Conservation (phyloP, 2,329 filamentous ascomycete species). For the Metarhizium rileyi region DNA sequence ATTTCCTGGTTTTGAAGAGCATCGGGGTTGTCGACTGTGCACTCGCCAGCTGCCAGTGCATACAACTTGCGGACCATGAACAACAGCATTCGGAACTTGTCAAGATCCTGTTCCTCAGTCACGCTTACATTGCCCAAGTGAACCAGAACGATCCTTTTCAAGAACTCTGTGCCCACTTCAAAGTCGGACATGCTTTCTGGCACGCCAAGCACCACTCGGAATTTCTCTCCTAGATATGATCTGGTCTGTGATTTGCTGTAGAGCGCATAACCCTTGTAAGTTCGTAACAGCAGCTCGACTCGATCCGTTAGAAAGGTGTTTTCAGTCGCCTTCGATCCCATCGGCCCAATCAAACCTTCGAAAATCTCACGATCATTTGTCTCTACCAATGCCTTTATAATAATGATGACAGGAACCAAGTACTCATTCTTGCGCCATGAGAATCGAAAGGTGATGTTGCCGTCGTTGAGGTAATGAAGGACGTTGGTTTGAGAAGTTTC, state of each 20-base stretch:
- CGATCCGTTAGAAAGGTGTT: slow-evolving; percentile 94
- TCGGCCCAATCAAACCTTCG: slow-evolving; percentile 76
- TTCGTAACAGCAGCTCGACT: slow-evolving; percentile 81
- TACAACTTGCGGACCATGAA: slow-evolving; percentile 98
- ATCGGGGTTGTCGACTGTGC: slow-evolving; percentile 90
- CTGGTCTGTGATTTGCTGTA: slow-evolving; percentile 76
- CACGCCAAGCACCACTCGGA: slow-evolving; percentile 77
- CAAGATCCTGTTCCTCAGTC: slow-evolving; percentile 70
- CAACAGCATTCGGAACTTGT: slow-evolving; percentile 89
- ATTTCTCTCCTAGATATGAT: slow-evolving; percentile 82
- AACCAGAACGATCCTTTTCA: slow-evolving; percentile 81
- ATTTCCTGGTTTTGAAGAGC: slow-evolving; percentile 95
- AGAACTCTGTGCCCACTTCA: slow-evolving; percentile 82
- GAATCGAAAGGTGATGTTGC: slow-evolving; percentile 94
- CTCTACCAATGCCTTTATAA: slow-evolving; percentile 87
- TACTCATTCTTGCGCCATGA: slow-evolving; percentile 98
- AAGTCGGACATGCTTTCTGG: slow-evolving; percentile 77
- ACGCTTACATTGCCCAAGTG: slow-evolving; percentile 83
- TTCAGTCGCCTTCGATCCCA: slow-evolving; percentile 64
- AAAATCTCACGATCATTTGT: slow-evolving; percentile 97
- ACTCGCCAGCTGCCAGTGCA: slow-evolving; percentile 83
- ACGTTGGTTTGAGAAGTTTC: slow-evolving; percentile 97
- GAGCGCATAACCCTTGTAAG: slow-evolving; percentile 83
- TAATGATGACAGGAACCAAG: slow-evolving; percentile 92
- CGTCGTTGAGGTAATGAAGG: slow-evolving; percentile 88